Evolutionary conservation across 2,329 filamentous ascomycete species (phyloP), one percentile per base, ranked within the genome.

Genomic region (Epicoccum nigrum): DNA sequence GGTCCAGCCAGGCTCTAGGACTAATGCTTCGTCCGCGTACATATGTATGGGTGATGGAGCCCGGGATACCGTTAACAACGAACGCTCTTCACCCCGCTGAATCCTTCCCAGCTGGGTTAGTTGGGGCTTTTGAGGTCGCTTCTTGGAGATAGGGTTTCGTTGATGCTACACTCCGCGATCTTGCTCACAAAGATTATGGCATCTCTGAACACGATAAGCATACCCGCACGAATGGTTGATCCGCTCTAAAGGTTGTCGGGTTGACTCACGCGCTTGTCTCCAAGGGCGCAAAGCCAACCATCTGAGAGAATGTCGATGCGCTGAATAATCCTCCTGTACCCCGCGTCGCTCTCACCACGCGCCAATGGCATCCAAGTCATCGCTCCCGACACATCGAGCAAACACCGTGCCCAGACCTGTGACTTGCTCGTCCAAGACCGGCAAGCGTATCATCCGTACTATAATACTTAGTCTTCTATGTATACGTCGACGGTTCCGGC

Each of bases 281-380:
- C 7, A 33, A 42, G 43, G 32, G 42, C 49, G 49, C 21, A 43
- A 43, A 41, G 32, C 31, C 20, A 20, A 32, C 27, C 30, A 38
- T 31, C 44, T 39, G 41, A 46, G 13, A 40, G 30, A 31, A 23
- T 43, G 53, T 54, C 40, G 52, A 58, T 62, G 44, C 37, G 45
- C 54, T 60, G 35, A 57, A 51, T 55, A 55, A 54, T 46, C 40
- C 33, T 33, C 46, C 38, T 35, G 45, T 54, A 54, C 60, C 62
- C 60, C 62, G 54, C 62, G 58, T 32, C 40, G 45, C 40, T 42
- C 53, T 45, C 32, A 35, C 33, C 28, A 38, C 54, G 45, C 53
- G 33, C 55, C 55, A 53, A 56, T 49, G 47, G 48, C 40, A 32
- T 43, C 48, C 55, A 56, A 33, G 40, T 43, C 28, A 33, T 42